Evolutionary conservation across 2,329 filamentous ascomycete genomes (phyloP), one percentile per base, ranked within the genome.

Genomic region (Plectosphaerella plurivora): DNA sequence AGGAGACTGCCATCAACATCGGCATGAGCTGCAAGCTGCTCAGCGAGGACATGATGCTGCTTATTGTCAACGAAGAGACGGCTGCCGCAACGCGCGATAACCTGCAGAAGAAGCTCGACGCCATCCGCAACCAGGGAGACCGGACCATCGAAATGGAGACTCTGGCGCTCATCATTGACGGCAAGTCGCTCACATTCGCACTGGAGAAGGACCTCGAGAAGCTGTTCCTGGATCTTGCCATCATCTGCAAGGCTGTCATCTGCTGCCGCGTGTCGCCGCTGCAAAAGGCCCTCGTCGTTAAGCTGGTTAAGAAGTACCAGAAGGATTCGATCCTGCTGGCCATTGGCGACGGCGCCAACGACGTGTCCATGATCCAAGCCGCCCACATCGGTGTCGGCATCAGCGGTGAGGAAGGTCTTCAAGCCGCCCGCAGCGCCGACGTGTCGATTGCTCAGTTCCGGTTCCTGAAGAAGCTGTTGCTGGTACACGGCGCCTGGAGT

Each of bases 301-400:
- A 99, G 76, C 83, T 97, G 59, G 94, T 99, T 65, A 99, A 97
- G 73, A 90, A 91, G 60, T 83, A 83, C 60, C 90, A 96, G 68
- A 83, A 94, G 60, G 89, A 97, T 66, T 84, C 91, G 12, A 91
- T 99, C 60, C 84, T 97, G 50, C 83, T 99, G 49, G 94, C 94
- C 49, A 97, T 99, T 67, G 94, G 94, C 60, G 94, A 99, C 63
- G 94, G 94, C 59, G 94, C 94, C 46, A 99, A 99, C 72, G 94
- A 99, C 65, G 94, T 99, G n/a, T 97, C 93, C 16, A 99, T 99
- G 94, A 99, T 99, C 51, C 94, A 99, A 74, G 94, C 94, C 11
- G 94, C 94, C 12, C 94, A 99, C 67, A 96, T 99, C 59, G 94
- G 94, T 58, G 90, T 99, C 45, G 94, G 94, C 71, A 99, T 99